Percentiles rank a stretch among this genome's conserved stretches.
Evolutionary conservation across 2,329 filamentous ascomycete species (phyloP).

Genomic region (Phialophora chinensis): DNA sequence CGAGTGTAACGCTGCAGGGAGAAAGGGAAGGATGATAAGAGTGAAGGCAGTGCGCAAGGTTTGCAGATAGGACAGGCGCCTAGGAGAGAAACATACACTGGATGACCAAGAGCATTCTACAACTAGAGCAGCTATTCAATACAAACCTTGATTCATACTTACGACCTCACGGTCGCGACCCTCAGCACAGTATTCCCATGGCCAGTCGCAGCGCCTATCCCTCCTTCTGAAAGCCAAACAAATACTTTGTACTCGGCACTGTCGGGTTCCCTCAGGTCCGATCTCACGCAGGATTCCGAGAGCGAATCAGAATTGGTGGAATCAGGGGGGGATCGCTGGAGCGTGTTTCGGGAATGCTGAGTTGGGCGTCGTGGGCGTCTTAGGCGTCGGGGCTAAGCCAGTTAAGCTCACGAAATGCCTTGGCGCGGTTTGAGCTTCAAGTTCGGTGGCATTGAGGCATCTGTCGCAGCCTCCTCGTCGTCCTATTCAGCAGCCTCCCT

Average conservation of each 20-base stretch:
- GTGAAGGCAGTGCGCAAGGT: background rate
- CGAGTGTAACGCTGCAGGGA: background rate
- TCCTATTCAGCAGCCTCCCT: conserved; percentile 20
- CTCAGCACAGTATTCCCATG: background rate
- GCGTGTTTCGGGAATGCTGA: conserved; percentile 24
- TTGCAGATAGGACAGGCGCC: conserved; percentile 1
- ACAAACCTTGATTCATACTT: background rate
- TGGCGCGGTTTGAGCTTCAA: conserved; percentile 24
- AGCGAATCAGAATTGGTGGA: conserved; percentile 10
- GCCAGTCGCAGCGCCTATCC: background rate
- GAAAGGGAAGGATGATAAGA: background rate
- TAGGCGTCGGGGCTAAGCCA: background rate
- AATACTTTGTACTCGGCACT: background rate
- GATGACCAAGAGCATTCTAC: background rate
- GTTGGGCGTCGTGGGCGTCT: background rate
- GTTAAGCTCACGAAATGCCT: background rate
- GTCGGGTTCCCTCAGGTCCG: background rate
- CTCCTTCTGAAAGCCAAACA: background rate
- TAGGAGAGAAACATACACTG: conserved; percentile 12
- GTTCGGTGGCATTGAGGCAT: background rate
- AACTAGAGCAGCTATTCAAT: conserved; percentile 8
- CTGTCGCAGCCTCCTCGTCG: conserved; percentile 20
- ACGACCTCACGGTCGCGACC: conserved; percentile 8
- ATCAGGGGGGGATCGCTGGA: background rate
- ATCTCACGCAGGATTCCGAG: background rate